phyloP scores from a whole-genome alignment of 257 asterid species.

The Plantago ovata region DNA sequence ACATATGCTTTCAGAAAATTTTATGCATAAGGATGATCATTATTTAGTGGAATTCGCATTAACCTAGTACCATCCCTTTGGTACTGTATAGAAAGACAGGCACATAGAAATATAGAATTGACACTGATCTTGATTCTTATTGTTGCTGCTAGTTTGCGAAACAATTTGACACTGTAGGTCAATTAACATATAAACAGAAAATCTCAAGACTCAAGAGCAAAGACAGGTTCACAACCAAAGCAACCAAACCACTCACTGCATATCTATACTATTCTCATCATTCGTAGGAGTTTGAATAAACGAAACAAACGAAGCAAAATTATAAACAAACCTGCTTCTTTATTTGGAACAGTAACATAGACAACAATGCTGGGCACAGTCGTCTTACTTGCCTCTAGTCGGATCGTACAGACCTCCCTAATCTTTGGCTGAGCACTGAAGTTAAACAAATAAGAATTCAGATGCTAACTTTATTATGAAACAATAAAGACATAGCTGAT shows the following conservation, averaged over 20 bases:
- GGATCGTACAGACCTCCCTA: constrained; percentile 37
- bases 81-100: too few relatives aligned
- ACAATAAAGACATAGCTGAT: too few relatives aligned
- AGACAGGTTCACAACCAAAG: not conserved
- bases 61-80: too few relatives aligned
- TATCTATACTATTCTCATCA: not conserved
- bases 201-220: too few relatives aligned
- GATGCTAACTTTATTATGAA: constrained; percentile 15
- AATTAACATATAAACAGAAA: too few relatives aligned
- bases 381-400: constrained; percentile 66
- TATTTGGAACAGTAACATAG: constrained; percentile 91
- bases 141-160: too few relatives aligned
- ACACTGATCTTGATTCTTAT: too few relatives aligned
- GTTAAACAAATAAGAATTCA: constrained; percentile 27
- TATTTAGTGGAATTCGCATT: too few relatives aligned
- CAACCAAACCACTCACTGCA: constrained; percentile 1
- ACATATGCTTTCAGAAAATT: too few relatives aligned
- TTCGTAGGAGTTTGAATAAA: not conserved
- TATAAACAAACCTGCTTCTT: constrained; percentile 64
- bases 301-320: not conserved
- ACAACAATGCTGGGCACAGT: constrained; percentile 90
- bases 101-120: too few relatives aligned
- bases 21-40: too few relatives aligned
- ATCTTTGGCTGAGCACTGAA: constrained; percentile 28
- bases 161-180: too few relatives aligned